A percentile compares a stretch with the other conserved stretches of the same genome.
phyloP scores from a whole-genome alignment of 208 protist genomes.

The Angomonas ambiguus region DNA sequence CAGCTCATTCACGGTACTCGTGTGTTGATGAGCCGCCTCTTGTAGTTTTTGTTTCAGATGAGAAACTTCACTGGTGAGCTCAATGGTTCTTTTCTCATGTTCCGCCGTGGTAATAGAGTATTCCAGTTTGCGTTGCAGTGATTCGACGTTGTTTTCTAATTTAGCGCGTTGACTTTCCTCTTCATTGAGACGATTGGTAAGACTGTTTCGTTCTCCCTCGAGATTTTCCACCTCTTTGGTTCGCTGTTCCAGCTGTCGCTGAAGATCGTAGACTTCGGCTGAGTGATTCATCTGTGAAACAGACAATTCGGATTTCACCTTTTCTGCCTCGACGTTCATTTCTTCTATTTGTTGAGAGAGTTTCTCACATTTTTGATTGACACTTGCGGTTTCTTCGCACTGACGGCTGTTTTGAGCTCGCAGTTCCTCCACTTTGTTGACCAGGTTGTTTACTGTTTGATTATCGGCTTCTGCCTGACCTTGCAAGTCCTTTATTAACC shows the following conservation, averaged over 20 bases:
- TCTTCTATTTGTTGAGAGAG: background rate
- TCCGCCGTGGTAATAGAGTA: background rate
- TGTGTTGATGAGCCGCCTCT: background rate
- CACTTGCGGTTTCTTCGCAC: background rate
- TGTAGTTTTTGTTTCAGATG: background rate
- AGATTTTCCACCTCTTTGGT: background rate
- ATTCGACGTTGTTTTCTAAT: background rate
- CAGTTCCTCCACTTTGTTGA: conserved; percentile 28
- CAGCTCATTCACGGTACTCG: background rate
- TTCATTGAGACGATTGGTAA: background rate
- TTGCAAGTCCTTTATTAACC: conserved; percentile 21
- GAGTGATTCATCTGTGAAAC: background rate
- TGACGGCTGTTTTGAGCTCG: conserved; percentile 11
- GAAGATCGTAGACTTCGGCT: background rate
- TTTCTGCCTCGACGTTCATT: background rate
- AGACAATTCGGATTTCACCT: background rate
- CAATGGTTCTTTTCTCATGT: background rate
- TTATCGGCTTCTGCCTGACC: conserved; percentile 22
- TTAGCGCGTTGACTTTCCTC: background rate
- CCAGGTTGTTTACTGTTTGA: conserved; percentile 29
- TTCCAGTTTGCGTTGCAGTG: background rate
- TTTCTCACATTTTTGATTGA: background rate
- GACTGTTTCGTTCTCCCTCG: background rate
- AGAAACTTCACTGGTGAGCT: background rate
- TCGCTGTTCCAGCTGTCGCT: background rate